phyloP scores from a whole-genome alignment of 2,329 filamentous ascomycete genomes.

The Diaporthe sp. region DNA sequence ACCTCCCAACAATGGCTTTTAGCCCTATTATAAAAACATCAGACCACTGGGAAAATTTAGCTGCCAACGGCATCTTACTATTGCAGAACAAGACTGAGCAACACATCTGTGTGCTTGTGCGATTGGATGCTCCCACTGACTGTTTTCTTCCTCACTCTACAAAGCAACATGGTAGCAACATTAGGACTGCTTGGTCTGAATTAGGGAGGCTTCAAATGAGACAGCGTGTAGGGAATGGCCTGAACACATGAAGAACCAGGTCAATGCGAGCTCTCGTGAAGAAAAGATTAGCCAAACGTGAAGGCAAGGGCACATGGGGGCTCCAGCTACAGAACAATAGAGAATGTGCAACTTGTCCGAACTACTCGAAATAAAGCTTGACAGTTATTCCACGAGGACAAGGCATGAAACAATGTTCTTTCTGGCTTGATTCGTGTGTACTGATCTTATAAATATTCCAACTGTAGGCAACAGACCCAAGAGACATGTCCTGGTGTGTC shows the following conservation, averaged over 20 bases:
- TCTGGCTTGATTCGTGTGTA: too few species aligned
- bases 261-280: too few species aligned
- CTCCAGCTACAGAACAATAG: neutral
- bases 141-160: neutral
- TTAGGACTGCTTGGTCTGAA: too few species aligned
- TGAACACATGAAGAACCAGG: too few species aligned
- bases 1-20: neutral
- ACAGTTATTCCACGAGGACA: neutral
- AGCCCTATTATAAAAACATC: neutral
- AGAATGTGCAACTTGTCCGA: neutral
- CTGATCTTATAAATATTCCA: neutral
- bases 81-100: neutral
- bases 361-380: neutral
- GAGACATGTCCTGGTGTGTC: neutral
- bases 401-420: neutral
- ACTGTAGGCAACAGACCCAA: too few species aligned
- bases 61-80: neutral
- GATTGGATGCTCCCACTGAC: neutral
- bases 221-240: neutral
- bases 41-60: neutral
- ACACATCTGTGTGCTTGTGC: neutral
- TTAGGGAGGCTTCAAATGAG: neutral
- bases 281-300: too few species aligned
- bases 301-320: neutral
- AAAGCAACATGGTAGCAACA: neutral